Base-by-base conservation (phyloP, 2,329 filamentous ascomycete species). In the Venturia effusa region DNA sequence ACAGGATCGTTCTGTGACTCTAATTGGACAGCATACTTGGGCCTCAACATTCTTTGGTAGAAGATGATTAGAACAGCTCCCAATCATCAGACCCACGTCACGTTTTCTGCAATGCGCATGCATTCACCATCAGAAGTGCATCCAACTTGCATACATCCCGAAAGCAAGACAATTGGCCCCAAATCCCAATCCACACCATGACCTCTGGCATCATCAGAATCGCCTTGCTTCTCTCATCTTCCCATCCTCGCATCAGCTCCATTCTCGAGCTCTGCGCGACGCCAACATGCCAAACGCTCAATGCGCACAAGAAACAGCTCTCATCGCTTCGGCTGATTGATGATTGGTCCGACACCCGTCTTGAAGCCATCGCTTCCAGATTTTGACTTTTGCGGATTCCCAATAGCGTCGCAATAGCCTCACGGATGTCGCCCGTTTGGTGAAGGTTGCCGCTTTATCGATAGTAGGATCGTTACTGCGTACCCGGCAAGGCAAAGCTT, bases 341-440 rank as follows among this genome's bases (percentile, higher is more conserved):
- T 57, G 51, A 57, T 57, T 57, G 27, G 51, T 19, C 11, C 51
- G 34, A 32, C 51, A 22, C 51, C n/a, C 51, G 34, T 57, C 15
- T 32, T 13, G 13, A 22, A 57, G 27, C 3, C 51, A 34, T n/a
- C 30, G 27, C 51, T 57, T 22, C 30, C 51, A 57, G 30, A 57
- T 11, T 57, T 34, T 57, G 51, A 57, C 15, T 34, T n/a, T 19
- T 57, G 51, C 22, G 45, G n/a, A 34, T n/a, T 57, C 15, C 27
- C 51, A 55, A 57, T 57, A 57, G 51, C 51, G 51, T 57, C 51
- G 51, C 8, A 30, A 57, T 57, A 34, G 30, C 19, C 30, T 57
- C 51, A 34, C 30, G 15, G 51, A 57, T 34, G 10, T 34, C 27
- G 19, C 51, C 30, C n/a, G 5, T 8, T 57, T 34, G 8, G 27